Base-by-base conservation (phyloP, 345 rosid genomes). In the Capsella bursapastoris region DNA sequence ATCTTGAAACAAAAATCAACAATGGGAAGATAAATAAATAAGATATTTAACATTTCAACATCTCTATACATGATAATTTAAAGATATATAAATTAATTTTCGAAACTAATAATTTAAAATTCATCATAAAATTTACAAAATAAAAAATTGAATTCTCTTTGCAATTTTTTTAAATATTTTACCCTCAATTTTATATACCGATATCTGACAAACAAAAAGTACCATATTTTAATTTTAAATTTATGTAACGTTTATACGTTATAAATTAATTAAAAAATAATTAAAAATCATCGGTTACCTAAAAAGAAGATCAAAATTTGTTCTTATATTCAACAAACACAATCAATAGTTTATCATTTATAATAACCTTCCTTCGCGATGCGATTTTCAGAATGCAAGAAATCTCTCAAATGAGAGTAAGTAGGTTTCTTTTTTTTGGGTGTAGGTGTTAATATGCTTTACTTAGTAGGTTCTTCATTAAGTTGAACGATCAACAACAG, bases 241-340 rank as follows among this genome's bases (percentile, higher is more conserved):
- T 13, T 18, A 7, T 0, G 57, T 51, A 71, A 61, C 51, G 38
- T 2, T 22, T 58, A 27, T 59, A 29, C 66, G 58, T 60, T 60
- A 50, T 1, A 59, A 22, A 8, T 15, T 0, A n/a, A 43, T 43
- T 0, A 47, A 7, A 27, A 45, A 1, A 2, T 8, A 32, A 25
- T 6, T 9, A 6, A 57, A 29, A 6, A 14, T 14, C 15, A 34
- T 2, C 14, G 3, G 3, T 11, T 61, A 51, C 62, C 43, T 63
- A 18, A 52, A 62, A 41, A 41, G 50, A 41, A 40, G 7, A 13
- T 2, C 14, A 31, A 41, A 16, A 11, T 22, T 37, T 71, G 51
- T 49, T 49, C 1, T 27, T 37, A 37, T 60, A 29, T 49, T 70
- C 27, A 13, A 45, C 59, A 57, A 68, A 31, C 18, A 69, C 7